phyloP scores from a whole-genome alignment of 208 protist species.

The Leishmania mexicana region DNA sequence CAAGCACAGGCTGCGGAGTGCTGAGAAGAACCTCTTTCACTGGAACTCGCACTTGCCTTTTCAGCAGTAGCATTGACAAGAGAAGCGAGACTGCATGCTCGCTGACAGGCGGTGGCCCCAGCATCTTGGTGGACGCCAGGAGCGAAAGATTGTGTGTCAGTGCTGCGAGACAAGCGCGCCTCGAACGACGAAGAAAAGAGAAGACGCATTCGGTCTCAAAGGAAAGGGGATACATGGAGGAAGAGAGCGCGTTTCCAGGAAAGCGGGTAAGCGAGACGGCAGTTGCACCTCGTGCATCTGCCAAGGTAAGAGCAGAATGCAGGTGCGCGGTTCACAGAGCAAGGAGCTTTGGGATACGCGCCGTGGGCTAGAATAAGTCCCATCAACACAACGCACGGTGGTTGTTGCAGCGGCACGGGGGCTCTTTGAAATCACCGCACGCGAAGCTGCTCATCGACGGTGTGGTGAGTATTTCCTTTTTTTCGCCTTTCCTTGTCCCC shows the following conservation, averaged over 20 bases:
- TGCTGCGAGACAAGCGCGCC: not conserved
- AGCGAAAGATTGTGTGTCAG: not conserved
- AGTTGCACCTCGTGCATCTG: not conserved
- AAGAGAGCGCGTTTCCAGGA: not conserved
- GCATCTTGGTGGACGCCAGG: constrained; percentile 6
- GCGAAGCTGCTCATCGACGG: not conserved
- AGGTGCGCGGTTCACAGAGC: not conserved
- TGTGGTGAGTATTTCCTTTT: not conserved
- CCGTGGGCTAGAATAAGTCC: not conserved
- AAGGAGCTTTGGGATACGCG: not conserved
- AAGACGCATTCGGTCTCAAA: not conserved
- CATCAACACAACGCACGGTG: not conserved
- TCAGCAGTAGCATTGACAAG: constrained; percentile 23
- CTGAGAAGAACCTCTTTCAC: constrained; percentile 18
- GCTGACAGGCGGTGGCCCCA: not conserved
- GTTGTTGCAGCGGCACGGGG: not conserved
- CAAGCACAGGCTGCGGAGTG: not conserved
- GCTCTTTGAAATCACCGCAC: not conserved
- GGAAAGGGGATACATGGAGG: not conserved
- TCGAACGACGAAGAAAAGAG: not conserved
- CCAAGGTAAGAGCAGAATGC: not conserved
- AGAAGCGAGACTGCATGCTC: constrained; percentile 12
- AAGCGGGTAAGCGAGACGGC: not conserved
- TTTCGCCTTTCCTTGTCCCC: not conserved
- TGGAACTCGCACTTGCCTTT: constrained; percentile 10